Evolutionary conservation across 805 yeast genomes (phyloP).

Genomic region (Wickerhamiella hasegawae): DNA sequence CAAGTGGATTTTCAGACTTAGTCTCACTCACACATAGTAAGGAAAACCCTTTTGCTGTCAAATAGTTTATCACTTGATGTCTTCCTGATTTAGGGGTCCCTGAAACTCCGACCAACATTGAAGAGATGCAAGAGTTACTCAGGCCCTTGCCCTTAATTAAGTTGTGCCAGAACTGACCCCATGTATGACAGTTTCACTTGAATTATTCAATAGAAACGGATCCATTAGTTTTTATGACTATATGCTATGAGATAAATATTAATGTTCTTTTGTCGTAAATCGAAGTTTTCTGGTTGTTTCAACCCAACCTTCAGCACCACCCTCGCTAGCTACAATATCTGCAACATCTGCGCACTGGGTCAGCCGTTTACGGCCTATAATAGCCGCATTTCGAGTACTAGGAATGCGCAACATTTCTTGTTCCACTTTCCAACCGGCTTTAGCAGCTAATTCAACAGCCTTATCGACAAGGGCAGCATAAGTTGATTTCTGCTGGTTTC

Average conservation of each 20-base stretch:
- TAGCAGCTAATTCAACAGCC: conserved; percentile 48
- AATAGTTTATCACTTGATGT: too few species aligned
- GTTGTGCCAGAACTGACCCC: not conserved
- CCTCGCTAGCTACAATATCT: conserved; percentile 56
- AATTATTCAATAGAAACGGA: too few species aligned
- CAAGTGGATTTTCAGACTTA: too few species aligned
- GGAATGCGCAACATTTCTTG: conserved; percentile 85
- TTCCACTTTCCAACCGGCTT: conserved; percentile 72
- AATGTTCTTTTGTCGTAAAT: not conserved
- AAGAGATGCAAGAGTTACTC: too few species aligned
- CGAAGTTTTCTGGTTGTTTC: conserved; percentile 22
- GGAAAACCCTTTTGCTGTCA: too few species aligned
- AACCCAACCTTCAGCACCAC: conserved; percentile 87
- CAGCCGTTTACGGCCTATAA: conserved; percentile 46
- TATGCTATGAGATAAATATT: not conserved
- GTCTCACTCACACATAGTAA: too few species aligned
- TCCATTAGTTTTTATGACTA: too few species aligned
- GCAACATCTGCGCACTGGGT: conserved; percentile 18
- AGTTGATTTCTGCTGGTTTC: conserved; percentile 34
- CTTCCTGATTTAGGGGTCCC: too few species aligned
- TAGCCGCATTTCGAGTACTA: conserved; percentile 83
- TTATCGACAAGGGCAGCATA: conserved; percentile 81
- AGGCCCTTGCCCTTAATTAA: too few species aligned
- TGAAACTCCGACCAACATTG: too few species aligned
- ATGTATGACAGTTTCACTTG: not conserved